Base-by-base conservation (phyloP, 2,329 filamentous ascomycete species). In the Chlorencoelia australis region DNA sequence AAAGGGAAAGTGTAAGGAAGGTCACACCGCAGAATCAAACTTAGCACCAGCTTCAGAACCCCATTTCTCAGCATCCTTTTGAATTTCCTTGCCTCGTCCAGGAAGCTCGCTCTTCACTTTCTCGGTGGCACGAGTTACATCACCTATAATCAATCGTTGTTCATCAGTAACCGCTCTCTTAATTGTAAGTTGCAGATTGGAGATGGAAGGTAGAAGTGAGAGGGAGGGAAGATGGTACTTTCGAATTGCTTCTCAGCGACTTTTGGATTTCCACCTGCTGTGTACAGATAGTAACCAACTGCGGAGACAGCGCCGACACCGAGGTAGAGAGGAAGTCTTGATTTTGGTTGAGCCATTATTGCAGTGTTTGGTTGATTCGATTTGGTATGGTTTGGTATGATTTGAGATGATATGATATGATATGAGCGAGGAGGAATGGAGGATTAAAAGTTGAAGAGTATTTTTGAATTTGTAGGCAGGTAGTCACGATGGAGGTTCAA, bases 251-350 rank as follows among this genome's bases (percentile, higher is more conserved):
- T 83, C 71, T 87, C 76, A n/a, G 88, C 89, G 33, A 73, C 76
- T 61, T 82, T 84, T 34, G 85, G 71, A 59, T 77, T 73, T 40
- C 89, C 88, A 43, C 89, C 89, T 11, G 88, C 82, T 34, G 65
- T 70, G 69, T 94, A 98, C 45, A 96, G 73, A 68, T 96, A 96
- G 71, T 94, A 96, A 28, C 82, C 86, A 40, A 78, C 66, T 46
- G 77, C 81, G 51, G 73, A 75, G 20, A 71, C 79, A 47, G 74
- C 76, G 41, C 68, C 73, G 48, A 76, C 62, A 51, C 79, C 81
- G 51, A 80, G 55, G 50, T 66, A 54, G 27, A 59, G 54, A 37
- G 63, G 48, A 43, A 59, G 45, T 45, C 56, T 59, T 33, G 56
- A 56, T 40, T 54, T 62, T 42, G 46, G 51, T 45, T 53, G 49